Percentiles rank a stretch among this genome's conserved stretches.
These are phyloP conservation scores for Prunus campanulata DNA, from an alignment of 306 rosid genomes.

Conservation along the genomic window DNA sequence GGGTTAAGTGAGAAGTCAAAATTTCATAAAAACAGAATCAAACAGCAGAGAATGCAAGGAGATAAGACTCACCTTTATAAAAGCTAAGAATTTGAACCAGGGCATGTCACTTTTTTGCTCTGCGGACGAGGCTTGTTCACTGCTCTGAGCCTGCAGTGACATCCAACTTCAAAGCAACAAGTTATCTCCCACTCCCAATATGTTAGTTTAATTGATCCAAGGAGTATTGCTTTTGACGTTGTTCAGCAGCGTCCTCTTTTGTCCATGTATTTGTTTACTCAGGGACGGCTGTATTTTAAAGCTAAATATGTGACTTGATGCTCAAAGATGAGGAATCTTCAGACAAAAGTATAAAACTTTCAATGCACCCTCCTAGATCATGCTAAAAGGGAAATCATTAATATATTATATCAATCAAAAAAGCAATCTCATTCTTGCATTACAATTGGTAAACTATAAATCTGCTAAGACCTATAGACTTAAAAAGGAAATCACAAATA, in stretches of 20 bases:
- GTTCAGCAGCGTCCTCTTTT: conserved; percentile 33
- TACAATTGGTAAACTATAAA: conserved; percentile 1
- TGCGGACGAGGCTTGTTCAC: conserved; percentile 20
- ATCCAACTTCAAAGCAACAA: conserved; percentile 26
- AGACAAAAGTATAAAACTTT: conserved; percentile 43
- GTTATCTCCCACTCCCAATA: conserved; percentile 31
- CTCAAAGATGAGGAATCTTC: conserved; percentile 50
- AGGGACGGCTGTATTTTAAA: conserved; percentile 34
- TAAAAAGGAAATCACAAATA: background rate
- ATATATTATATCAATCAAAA: background rate
- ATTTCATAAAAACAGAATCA: background rate
- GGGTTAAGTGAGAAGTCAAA: background rate
- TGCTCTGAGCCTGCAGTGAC: conserved; percentile 20
- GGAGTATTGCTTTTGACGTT: conserved; percentile 31
- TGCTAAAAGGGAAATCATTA: conserved; percentile 19
- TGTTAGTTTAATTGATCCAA: conserved; percentile 28
- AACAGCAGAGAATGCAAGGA: background rate
- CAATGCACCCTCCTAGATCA: conserved; percentile 25
- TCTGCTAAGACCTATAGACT: background rate
- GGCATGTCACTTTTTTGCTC: conserved; percentile 23
- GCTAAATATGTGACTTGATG: conserved; percentile 29
- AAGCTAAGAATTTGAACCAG: conserved; percentile 37
- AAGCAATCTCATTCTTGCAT: conserved; percentile 4
- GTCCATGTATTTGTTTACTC: conserved; percentile 40
- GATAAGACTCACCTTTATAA: conserved; percentile 36